Base-by-base conservation (phyloP, 139 green algal genomes). In the Closterium sp. region DNA sequence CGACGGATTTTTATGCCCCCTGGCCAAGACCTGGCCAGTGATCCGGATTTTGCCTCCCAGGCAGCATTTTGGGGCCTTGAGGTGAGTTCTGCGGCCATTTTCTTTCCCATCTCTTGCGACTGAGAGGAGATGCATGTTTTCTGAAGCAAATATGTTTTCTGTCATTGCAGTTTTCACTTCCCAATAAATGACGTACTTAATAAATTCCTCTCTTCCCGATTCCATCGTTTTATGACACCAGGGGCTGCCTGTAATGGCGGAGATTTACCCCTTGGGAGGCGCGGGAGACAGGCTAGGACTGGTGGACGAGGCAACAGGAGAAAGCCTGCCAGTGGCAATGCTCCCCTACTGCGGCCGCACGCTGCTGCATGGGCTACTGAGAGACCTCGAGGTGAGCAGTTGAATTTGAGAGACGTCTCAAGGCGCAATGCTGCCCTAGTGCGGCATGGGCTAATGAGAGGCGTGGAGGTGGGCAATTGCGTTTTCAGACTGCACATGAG, bases 201-300 rank as follows among this genome's bases (percentile, higher is more conserved):
- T 11, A 50, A 42, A 21, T 10, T 13, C 62, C 62, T 79, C 17
- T 79, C 62, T 13, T 79, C 62, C 17, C 17, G 5, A 22, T 27
- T 24, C 62, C 89, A 38, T 30, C 30, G 38, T 89, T 3, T 93
- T 91, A 24, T 97, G 97, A 24, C 93, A 98, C 21, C 89, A 95
- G 87, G 96, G 95, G 9, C 92, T 99, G 94, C 97, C 97, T 0
- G 90, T 92, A 34, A 96, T 99, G 95, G 98, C 96, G 0, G 98
- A 99, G 94, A 97, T 99, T 22, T 98, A 98, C 93, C 98, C 98
- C 0, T 95, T 99, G 27, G 98, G 98, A 31, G 98, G 97, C 95
- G 97, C 98, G 24, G 98, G 98, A 0, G 98, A 99, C 94, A 91
- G 98, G 17, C 95, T 99, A 89, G 98, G 98, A 3, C 96, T 99